Percentiles rank a stretch among this genome's conserved stretches.
Evolutionary conservation across 306 rosid species (phyloP).

Genomic region (Vicia sativa): DNA sequence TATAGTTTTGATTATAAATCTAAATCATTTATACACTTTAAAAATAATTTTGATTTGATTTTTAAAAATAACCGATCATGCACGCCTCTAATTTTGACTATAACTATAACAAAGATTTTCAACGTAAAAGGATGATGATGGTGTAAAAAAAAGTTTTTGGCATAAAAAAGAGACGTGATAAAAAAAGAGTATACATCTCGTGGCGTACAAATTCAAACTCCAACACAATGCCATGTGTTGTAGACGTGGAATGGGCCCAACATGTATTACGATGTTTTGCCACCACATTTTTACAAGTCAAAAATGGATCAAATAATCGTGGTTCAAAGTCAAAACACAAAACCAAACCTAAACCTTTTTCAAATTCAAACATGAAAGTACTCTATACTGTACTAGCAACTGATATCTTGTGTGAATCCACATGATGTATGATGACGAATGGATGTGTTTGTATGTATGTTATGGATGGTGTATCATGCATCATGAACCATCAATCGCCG

Average conservation of each 20-base stretch:
- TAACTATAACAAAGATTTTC: not conserved
- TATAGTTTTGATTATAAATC: too few species aligned
- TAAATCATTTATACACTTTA: too few species aligned
- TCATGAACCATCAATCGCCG: constrained; percentile 15
- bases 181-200: constrained; percentile 12
- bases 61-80: too few species aligned
- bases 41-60: too few species aligned
- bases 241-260: constrained; percentile 71
- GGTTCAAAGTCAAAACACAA: not conserved
- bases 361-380: constrained; percentile 29
- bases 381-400: not conserved
- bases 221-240: constrained; percentile 47
- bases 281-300: constrained; percentile 2
- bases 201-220: constrained; percentile 61
- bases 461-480: not conserved
- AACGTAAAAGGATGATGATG: not conserved
- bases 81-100: too few species aligned
- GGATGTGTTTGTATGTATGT: not conserved
- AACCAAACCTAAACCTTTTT: constrained; percentile 37
- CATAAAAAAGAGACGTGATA: too few species aligned
- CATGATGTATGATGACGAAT: constrained; percentile 4
- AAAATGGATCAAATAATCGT: constrained; percentile 4
- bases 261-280: not conserved
- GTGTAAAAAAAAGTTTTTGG: not conserved
- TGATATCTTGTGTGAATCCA: not conserved